Conservation (phyloP, 2,329 filamentous ascomycete species). For the Exophiala lecanii-corni region DNA sequence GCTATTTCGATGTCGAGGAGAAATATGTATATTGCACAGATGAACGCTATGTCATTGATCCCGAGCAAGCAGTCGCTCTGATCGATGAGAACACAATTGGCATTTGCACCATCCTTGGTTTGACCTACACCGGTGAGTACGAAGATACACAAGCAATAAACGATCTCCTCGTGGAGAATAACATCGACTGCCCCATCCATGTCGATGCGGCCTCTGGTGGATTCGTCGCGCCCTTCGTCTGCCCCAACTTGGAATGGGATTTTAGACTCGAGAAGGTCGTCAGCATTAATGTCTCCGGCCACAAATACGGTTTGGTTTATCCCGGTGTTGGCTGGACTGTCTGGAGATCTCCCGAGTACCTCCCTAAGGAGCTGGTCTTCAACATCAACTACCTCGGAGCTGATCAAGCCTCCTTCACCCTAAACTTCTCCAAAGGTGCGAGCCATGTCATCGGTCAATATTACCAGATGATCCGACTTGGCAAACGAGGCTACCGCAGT, state of each 20-base stretch:
- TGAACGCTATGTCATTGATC: conserved; percentile 60
- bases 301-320: conserved; percentile 78
- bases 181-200: conserved; percentile 80
- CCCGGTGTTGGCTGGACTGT: conserved; percentile 92
- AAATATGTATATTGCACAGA: conserved; percentile 65
- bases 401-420: conserved; percentile 89
- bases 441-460: conserved; percentile 95
- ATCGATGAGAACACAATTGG: conserved; percentile 75
- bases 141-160: conserved; percentile 92
- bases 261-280: conserved; percentile 85
- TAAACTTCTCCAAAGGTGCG: conserved; percentile 96
- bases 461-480: conserved; percentile 92
- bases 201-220: conserved; percentile 90
- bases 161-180: conserved; percentile 70
- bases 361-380: conserved; percentile 91
- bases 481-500: conserved; percentile 82
- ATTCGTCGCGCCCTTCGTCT: conserved; percentile 88
- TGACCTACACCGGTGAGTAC: conserved; percentile 93
- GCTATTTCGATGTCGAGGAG: conserved; percentile 92
- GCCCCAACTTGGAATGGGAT: conserved; percentile 81
- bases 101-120: conserved; percentile 85
- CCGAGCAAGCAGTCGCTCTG: conserved; percentile 56
- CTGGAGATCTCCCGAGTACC: conserved; percentile 76
- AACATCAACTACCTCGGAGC: conserved; percentile 99
- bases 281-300: conserved; percentile 89